A percentile compares a stretch with the other conserved stretches of the same genome.
phyloP scores from a whole-genome alignment of 2,329 filamentous ascomycete species.

The Cordyceps cateniannulata region DNA sequence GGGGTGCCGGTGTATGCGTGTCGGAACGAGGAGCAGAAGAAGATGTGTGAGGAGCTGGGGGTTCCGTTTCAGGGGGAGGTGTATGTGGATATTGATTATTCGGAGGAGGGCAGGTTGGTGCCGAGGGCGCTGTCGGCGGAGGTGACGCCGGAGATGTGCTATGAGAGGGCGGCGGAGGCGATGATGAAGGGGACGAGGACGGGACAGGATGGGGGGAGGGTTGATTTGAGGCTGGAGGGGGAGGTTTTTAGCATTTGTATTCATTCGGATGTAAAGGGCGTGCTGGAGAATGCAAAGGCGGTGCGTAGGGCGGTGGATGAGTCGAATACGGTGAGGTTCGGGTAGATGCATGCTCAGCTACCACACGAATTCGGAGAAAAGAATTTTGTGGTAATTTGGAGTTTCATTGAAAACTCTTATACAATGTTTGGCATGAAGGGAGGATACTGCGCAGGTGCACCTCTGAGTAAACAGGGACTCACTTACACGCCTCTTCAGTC shows the following conservation, averaged over 20 bases:
- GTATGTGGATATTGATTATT: conserved; percentile 21
- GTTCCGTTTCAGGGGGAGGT: conserved; percentile 16
- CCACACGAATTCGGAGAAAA: too few species aligned
- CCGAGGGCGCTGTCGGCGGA: conserved; percentile 12
- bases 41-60: conserved; percentile 17
- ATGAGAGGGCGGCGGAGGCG: conserved; percentile 7
- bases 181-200: background rate
- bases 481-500: too few species aligned
- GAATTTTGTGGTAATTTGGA: too few species aligned
- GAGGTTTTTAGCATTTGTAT: conserved; percentile 14
- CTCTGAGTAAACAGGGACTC: too few species aligned
- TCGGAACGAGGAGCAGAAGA: conserved; percentile 3
- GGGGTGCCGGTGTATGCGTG: conserved; percentile 24
- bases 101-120: conserved; percentile 14
- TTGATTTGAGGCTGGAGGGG: background rate
- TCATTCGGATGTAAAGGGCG: conserved; percentile 12
- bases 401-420: too few species aligned
- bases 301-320: conserved; percentile 11
- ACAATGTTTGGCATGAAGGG: too few species aligned
- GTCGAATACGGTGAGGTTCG: background rate
- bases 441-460: too few species aligned
- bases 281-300: conserved; percentile 9
- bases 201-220: background rate
- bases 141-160: conserved; percentile 14
- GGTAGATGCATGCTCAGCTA: too few species aligned